These are phyloP conservation scores for Aspergillus novoparasiticus DNA, from an alignment of 2,329 filamentous ascomycete species.

Conservation along the genomic window DNA sequence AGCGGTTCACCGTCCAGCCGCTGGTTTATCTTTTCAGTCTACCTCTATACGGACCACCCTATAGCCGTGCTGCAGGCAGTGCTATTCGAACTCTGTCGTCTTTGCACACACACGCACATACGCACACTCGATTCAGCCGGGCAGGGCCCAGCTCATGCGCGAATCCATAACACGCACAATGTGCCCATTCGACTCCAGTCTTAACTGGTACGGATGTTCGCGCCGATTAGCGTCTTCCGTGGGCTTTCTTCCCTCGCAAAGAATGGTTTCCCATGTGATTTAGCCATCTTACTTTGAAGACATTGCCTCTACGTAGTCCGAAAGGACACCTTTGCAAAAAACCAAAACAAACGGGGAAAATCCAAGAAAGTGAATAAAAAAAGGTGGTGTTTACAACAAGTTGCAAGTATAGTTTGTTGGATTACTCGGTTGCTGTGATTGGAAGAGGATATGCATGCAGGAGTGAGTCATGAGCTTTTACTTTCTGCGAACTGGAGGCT, in stretches of 20 bases:
- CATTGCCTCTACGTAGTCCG: neutral
- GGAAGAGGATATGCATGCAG: neutral
- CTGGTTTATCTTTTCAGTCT: neutral
- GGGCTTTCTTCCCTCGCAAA: neutral
- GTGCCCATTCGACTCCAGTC: neutral
- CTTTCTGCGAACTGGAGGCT: neutral
- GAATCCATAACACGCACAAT: neutral
- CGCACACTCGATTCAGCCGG: neutral
- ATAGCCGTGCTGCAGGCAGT: constrained; percentile 11
- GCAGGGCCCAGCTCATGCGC: constrained; percentile 3
- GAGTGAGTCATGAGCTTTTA: constrained; percentile 4
- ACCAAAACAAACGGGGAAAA: constrained; percentile 1
- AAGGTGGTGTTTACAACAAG: neutral
- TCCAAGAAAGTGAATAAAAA: constrained; percentile 3
- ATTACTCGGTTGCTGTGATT: neutral
- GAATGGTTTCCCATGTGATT: neutral
- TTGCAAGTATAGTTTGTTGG: neutral
- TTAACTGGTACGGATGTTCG: neutral
- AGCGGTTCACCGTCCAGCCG: constrained; percentile 7
- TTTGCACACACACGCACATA: neutral
- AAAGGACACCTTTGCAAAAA: neutral
- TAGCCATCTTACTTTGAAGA: neutral
- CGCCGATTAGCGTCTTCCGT: neutral
- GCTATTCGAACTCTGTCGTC: constrained; percentile 1
- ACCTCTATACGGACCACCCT: neutral